phyloP scores from a whole-genome alignment of 2,329 filamentous ascomycete genomes.

The Madurella mycetomatis region DNA sequence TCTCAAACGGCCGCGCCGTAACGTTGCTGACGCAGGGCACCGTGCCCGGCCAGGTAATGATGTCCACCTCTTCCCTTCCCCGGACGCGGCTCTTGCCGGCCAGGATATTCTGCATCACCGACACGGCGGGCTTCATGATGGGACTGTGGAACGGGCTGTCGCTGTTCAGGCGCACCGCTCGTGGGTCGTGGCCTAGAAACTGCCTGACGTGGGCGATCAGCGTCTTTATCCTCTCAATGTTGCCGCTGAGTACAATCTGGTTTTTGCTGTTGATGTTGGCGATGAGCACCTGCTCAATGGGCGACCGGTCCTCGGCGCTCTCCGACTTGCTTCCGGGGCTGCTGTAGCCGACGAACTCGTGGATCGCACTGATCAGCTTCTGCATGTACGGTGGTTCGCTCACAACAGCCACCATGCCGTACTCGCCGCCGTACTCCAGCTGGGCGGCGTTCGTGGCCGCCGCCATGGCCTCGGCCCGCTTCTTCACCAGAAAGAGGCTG shows the following conservation, averaged over 20 bases:
- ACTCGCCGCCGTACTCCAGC: constrained; percentile 68
- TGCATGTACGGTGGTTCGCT: constrained; percentile 76
- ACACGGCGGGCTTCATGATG: constrained; percentile 81
- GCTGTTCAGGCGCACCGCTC: constrained; percentile 79
- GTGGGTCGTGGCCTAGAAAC: constrained; percentile 86
- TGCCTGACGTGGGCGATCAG: constrained; percentile 81
- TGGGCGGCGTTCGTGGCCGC: constrained; percentile 65
- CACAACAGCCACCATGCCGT: constrained; percentile 91
- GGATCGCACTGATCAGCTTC: constrained; percentile 65
- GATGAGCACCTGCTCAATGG: constrained; percentile 82
- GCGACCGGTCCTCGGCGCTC: constrained; percentile 61
- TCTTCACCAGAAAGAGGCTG: constrained; percentile 70
- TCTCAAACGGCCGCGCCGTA: constrained; percentile 70
- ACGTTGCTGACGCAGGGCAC: constrained; percentile 86
- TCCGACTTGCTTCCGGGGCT: constrained; percentile 63
- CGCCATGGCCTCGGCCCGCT: constrained; percentile 78
- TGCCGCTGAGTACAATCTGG: constrained; percentile 90
- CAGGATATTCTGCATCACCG: constrained; percentile 66
- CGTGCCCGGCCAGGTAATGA: constrained; percentile 68
- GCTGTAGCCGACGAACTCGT: constrained; percentile 71
- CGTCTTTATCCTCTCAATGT: constrained; percentile 73
- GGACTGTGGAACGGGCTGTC: constrained; percentile 89
- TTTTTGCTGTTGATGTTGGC: constrained; percentile 96
- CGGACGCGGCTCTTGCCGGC: constrained; percentile 51
- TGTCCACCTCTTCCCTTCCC: constrained; percentile 54